phyloP scores from a whole-genome alignment of 257 asterid genomes.

The Solanum corneliomulleri region DNA sequence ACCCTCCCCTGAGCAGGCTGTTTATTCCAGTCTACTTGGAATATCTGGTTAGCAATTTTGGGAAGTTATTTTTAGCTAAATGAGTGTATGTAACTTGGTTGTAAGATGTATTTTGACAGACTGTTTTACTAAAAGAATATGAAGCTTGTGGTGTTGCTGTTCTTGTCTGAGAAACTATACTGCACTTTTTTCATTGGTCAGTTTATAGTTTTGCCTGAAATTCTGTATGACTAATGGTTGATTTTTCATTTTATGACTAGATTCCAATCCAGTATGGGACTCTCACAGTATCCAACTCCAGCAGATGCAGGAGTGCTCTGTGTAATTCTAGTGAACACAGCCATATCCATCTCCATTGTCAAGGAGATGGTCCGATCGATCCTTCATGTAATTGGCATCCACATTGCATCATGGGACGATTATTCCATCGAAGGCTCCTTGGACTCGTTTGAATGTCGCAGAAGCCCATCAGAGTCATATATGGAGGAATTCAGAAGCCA shows the following conservation, averaged over 20 bases:
- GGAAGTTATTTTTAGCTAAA: background rate
- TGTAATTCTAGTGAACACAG: constrained; percentile 73
- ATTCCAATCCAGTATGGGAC: constrained; percentile 44
- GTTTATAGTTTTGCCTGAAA: background rate
- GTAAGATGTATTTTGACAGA: background rate
- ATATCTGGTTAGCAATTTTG: background rate
- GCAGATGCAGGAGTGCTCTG: constrained; percentile 85
- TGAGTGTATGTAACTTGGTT: background rate
- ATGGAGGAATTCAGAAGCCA: constrained; percentile 68
- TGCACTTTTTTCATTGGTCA: background rate
- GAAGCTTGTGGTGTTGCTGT: background rate
- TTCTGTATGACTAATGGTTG: background rate
- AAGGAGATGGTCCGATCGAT: constrained; percentile 66
- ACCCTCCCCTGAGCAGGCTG: background rate
- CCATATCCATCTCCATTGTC: constrained; percentile 64
- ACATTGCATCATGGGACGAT: constrained; percentile 59
- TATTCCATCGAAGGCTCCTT: constrained; percentile 31
- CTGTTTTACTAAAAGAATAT: background rate
- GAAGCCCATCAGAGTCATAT: constrained; percentile 48
- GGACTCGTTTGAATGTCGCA: constrained; percentile 28
- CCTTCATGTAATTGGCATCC: constrained; percentile 62
- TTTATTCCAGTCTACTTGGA: background rate
- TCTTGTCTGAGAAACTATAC: background rate
- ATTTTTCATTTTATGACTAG: constrained; percentile 9
- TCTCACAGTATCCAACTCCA: constrained; percentile 70